These are phyloP conservation scores for Chiua sp. DNA, from an alignment of 1,284 basidiomycete genomes.

Conservation along the genomic window DNA sequence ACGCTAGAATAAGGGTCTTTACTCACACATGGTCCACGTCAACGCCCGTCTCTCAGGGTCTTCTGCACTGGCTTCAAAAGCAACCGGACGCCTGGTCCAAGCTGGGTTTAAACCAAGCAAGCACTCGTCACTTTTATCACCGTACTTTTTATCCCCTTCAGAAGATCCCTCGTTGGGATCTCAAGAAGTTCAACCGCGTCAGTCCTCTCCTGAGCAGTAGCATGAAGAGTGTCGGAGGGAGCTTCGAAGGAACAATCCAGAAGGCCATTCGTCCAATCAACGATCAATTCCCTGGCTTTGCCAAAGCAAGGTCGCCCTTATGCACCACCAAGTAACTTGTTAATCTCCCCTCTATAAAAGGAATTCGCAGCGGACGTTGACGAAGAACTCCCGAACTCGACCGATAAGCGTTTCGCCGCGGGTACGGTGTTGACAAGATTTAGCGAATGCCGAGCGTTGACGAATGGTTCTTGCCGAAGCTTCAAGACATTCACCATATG, in stretches of 20 bases:
- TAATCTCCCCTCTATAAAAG: conserved; percentile 61
- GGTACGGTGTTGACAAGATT: conserved; percentile 95
- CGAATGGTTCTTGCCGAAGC: conserved; percentile 95
- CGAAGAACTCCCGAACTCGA: conserved; percentile 87
- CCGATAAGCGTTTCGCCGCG: conserved; percentile 88
- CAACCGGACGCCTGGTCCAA: conserved; percentile 98
- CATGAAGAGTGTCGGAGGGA: conserved; percentile 99
- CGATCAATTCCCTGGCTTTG: conserved; percentile 93
- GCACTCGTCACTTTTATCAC: no score
- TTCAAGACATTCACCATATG: conserved; percentile 84
- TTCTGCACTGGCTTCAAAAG: conserved; percentile 97
- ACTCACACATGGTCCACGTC: conserved; percentile 57
- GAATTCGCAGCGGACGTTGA: conserved; percentile 85
- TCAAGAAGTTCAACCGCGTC: conserved; percentile 97
- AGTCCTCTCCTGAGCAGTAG: conserved; percentile 87
- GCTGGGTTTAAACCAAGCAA: no score
- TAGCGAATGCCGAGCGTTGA: conserved; percentile 98
- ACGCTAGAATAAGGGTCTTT: not conserved
- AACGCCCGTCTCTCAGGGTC: conserved; percentile 99
- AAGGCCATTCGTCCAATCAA: conserved; percentile 98
- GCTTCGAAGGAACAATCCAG: conserved; percentile 98
- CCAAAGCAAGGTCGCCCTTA: conserved; percentile 62
- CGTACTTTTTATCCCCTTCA: no score
- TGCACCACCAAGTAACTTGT: not conserved
- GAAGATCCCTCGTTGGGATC: conserved; percentile 99